Conservation (phyloP, 352 stramenopile species). For the Phytophthora fragariae region DNA sequence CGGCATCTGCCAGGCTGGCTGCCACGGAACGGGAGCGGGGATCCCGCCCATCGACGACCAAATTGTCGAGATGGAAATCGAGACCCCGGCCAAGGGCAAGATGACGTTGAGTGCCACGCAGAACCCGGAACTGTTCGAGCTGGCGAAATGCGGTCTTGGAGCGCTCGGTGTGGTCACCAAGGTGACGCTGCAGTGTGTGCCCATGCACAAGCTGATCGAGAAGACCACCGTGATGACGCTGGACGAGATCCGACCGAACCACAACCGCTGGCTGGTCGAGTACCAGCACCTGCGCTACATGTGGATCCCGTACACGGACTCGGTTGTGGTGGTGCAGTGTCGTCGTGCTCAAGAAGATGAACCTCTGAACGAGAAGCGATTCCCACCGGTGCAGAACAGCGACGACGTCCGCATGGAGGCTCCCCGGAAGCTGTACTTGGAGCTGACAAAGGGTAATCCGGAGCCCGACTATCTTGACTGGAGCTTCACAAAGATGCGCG, state of each 20-base stretch:
- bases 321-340: conserved; percentile 94
- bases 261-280: conserved; percentile 75
- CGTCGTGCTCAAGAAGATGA: conserved; percentile 65
- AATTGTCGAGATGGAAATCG: conserved; percentile 95
- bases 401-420: conserved; percentile 76
- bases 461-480: conserved; percentile 77
- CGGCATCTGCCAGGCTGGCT: conserved; percentile 95
- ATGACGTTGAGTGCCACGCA: conserved; percentile 87
- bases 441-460: conserved; percentile 64
- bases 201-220: conserved; percentile 94
- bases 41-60: conserved; percentile 98
- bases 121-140: conserved; percentile 89
- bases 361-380: conserved; percentile 45
- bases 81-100: conserved; percentile 93
- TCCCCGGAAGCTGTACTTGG: conserved; percentile 82
- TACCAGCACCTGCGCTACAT: conserved; percentile 96
- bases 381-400: conserved; percentile 53
- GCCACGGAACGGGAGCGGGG: conserved; percentile 95
- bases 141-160: conserved; percentile 96
- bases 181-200: conserved; percentile 96
- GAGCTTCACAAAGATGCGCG: conserved; percentile 86
- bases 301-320: conserved; percentile 98
- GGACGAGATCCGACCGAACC: conserved; percentile 85
- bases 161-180: conserved; percentile 96
- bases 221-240: conserved; percentile 93